Conservation (phyloP, 192 early-diverging fungal genomes). For the Coemansia sp. region DNA sequence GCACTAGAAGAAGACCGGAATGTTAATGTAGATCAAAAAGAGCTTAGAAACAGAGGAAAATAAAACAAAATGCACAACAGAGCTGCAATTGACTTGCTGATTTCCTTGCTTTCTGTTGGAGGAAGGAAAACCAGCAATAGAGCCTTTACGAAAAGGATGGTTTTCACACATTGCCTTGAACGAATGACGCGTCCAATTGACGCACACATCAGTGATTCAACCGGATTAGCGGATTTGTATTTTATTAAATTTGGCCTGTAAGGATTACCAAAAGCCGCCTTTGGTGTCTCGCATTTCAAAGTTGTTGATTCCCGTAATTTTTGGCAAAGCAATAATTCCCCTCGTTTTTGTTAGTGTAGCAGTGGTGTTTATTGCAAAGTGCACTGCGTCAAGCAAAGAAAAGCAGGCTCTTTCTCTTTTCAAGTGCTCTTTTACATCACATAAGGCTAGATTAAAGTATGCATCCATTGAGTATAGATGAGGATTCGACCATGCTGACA, state of each 20-base stretch:
- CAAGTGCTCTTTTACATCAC: constrained; percentile 26
- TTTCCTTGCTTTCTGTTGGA: neutral
- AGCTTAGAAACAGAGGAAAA: neutral
- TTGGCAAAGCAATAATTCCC: too few relatives aligned
- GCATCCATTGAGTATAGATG: constrained; percentile 24
- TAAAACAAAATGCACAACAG: neutral
- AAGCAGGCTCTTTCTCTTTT: constrained; percentile 25
- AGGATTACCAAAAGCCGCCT: too few relatives aligned
- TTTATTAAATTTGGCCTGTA: too few relatives aligned
- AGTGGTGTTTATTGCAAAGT: neutral
- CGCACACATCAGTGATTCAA: neutral
- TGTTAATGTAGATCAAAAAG: neutral
- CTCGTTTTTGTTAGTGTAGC: too few relatives aligned
- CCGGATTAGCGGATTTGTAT: too few relatives aligned
- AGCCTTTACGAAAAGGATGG: neutral
- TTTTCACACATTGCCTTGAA: neutral
- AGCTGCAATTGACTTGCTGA: neutral
- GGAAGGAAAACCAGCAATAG: neutral
- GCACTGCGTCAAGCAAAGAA: neutral
- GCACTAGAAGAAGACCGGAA: too few relatives aligned
- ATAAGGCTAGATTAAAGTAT: constrained; percentile 33
- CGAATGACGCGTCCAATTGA: neutral
- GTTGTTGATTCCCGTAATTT: too few relatives aligned
- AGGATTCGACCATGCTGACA: constrained; percentile 1
- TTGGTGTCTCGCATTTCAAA: too few relatives aligned